A percentile compares a stretch with the other conserved stretches of the same genome.
phyloP scores from a whole-genome alignment of 2,329 filamentous ascomycete genomes.

The Pyrenophora seminiperda region DNA sequence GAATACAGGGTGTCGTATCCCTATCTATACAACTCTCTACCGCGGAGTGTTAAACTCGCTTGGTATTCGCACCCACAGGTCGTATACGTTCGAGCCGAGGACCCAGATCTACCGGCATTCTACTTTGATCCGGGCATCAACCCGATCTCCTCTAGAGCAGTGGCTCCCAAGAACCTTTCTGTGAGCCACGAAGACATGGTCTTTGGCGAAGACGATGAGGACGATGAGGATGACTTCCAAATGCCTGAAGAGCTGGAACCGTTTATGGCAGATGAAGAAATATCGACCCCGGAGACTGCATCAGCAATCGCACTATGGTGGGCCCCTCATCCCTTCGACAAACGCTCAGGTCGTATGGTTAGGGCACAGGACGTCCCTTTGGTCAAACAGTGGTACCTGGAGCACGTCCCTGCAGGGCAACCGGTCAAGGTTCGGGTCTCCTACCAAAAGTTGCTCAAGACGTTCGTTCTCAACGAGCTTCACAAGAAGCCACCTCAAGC shows the following conservation, averaged over 20 bases:
- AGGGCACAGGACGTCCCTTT: constrained; percentile 95
- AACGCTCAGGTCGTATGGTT: constrained; percentile 93
- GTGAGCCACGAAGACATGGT: constrained; percentile 92
- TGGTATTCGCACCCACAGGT: constrained; percentile 95
- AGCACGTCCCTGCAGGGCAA: constrained; percentile 88
- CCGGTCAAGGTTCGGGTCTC: constrained; percentile 97
- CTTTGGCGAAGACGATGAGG: constrained; percentile 85
- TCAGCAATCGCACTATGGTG: constrained; percentile 96
- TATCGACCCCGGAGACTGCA: constrained; percentile 87
- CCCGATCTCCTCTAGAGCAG: constrained; percentile 92
- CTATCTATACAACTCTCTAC: constrained; percentile 94
- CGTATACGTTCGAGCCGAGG: constrained; percentile 86
- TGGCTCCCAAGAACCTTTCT: constrained; percentile 92
- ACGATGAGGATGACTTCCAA: constrained; percentile 82
- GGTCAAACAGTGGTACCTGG: constrained; percentile 97
- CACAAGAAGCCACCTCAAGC: constrained; percentile 96
- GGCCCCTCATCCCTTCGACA: constrained; percentile 95
- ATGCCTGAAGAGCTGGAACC: constrained; percentile 80
- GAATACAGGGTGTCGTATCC: constrained; percentile 95
- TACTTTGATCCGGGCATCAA: constrained; percentile 99
- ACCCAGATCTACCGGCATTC: constrained; percentile 89
- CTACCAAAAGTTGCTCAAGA: constrained; percentile 97
- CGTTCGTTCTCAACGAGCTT: constrained; percentile 92
- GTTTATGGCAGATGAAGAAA: constrained; percentile 85
- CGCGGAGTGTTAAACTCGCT: constrained; percentile 87